A percentile compares a stretch with the other conserved stretches of the same genome.
Conservation (phyloP, 2,329 filamentous ascomycete species). For the Fusarium luffae region DNA sequence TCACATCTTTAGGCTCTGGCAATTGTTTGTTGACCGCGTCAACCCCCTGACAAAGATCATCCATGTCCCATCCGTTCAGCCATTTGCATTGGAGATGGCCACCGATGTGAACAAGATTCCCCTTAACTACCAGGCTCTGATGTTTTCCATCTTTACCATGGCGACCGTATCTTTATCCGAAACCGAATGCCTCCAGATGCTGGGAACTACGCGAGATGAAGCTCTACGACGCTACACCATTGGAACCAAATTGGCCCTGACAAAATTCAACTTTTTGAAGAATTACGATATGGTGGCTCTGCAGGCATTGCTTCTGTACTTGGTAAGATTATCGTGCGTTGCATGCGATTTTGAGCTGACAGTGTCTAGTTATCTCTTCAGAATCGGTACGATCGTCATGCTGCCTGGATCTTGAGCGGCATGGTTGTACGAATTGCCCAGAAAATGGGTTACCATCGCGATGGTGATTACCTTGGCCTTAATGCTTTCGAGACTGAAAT, state of each 20-base stretch:
- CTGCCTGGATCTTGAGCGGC: slow-evolving; percentile 70
- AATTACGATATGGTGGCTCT: slow-evolving; percentile 68
- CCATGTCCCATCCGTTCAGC: slow-evolving; percentile 76
- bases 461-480: slow-evolving; percentile 66
- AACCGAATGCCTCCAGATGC: slow-evolving; percentile 64
- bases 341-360: slow-evolving; percentile 21
- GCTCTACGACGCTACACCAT: slow-evolving; percentile 64
- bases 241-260: slow-evolving; percentile 62
- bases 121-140: slow-evolving; percentile 68
- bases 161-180: slow-evolving; percentile 66
- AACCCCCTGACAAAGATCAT: slow-evolving; percentile 79
- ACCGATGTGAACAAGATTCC: slow-evolving; percentile 65
- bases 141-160: slow-evolving; percentile 74
- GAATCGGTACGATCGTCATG: slow-evolving; percentile 68
- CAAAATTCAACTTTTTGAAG: slow-evolving; percentile 67
- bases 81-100: slow-evolving; percentile 71
- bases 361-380: slow-evolving; percentile 62
- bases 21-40: slow-evolving; percentile 77
- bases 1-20: slow-evolving; percentile 78
- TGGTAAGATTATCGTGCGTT: slow-evolving; percentile 53
- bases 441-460: slow-evolving; percentile 74
- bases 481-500: slow-evolving; percentile 74
- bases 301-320: slow-evolving; percentile 68
- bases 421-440: slow-evolving; percentile 72
- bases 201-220: slow-evolving; percentile 61